A percentile compares a stretch with the other conserved stretches of the same genome.
Conservation (phyloP, 345 rosid genomes). For the Citrus unshiu region DNA sequence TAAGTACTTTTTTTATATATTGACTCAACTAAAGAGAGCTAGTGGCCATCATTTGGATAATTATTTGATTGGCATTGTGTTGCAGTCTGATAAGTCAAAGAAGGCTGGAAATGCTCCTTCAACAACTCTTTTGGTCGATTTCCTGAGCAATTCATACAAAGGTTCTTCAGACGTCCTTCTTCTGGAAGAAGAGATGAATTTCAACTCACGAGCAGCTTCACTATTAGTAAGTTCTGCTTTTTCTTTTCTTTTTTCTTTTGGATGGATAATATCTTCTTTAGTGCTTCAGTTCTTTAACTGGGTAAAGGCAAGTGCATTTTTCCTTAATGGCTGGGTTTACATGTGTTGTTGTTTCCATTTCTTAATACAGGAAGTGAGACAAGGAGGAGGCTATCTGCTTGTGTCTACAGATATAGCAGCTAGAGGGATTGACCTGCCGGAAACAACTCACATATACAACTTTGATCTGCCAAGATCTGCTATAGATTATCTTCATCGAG, state of each 20-base stretch:
- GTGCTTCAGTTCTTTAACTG: not conserved
- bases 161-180: conserved; percentile 54
- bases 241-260: not conserved
- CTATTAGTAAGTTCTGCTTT: conserved; percentile 47
- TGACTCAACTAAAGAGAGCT: not conserved
- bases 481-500: conserved; percentile 80
- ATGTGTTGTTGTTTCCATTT: not conserved
- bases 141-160: conserved; percentile 52
- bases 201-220: conserved; percentile 83
- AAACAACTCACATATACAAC: conserved; percentile 89
- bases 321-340: not conserved
- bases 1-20: not conserved
- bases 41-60: not conserved
- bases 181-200: conserved; percentile 80
- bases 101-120: conserved; percentile 76
- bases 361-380: conserved; percentile 58
- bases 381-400: conserved; percentile 78
- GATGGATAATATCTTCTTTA: not conserved
- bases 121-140: conserved; percentile 52
- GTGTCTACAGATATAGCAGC: conserved; percentile 94
- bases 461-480: conserved; percentile 82
- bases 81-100: conserved; percentile 87
- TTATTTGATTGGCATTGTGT: not conserved
- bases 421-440: conserved; percentile 86
- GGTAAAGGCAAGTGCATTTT: not conserved